phyloP scores from a whole-genome alignment of 257 asterid species.

The Perilla frutescens region DNA sequence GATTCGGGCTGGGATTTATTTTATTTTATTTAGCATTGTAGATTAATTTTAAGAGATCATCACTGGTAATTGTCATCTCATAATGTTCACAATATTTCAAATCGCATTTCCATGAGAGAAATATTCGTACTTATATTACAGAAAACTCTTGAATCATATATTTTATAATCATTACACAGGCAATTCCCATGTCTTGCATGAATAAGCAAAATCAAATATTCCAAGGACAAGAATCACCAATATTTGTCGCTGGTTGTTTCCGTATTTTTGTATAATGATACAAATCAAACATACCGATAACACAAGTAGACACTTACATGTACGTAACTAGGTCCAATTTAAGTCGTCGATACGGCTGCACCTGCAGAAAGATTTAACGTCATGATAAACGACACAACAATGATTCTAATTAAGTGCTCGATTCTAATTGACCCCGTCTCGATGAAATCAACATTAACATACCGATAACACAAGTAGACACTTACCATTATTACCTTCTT shows the following conservation, averaged over 20 bases:
- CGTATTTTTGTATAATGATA: background rate
- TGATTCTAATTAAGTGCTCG: background rate
- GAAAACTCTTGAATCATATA: background rate
- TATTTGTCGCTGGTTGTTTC: background rate
- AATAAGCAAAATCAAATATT: background rate
- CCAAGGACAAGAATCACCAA: background rate
- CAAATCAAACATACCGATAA: background rate
- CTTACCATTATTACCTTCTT: constrained; percentile 54
- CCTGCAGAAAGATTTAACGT: constrained; percentile 31
- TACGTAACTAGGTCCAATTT: background rate
- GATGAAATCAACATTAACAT: background rate
- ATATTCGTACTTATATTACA: background rate
- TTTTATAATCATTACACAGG: background rate
- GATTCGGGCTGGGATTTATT: too few species aligned
- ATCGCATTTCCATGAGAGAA: too few species aligned
- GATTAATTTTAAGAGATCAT: too few species aligned
- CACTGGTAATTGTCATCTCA: too few species aligned
- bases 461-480: background rate
- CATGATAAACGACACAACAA: background rate
- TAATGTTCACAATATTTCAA: too few species aligned
- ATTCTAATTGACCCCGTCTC: too few species aligned
- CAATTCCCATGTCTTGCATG: background rate
- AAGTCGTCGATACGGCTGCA: constrained; percentile 3
- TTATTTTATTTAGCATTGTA: too few species aligned
- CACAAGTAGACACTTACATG: background rate